Percentiles rank a stretch among this genome's conserved stretches.
Evolutionary conservation across 2,329 filamentous ascomycete species (phyloP).

Genomic region (Podosphaera fusca): DNA sequence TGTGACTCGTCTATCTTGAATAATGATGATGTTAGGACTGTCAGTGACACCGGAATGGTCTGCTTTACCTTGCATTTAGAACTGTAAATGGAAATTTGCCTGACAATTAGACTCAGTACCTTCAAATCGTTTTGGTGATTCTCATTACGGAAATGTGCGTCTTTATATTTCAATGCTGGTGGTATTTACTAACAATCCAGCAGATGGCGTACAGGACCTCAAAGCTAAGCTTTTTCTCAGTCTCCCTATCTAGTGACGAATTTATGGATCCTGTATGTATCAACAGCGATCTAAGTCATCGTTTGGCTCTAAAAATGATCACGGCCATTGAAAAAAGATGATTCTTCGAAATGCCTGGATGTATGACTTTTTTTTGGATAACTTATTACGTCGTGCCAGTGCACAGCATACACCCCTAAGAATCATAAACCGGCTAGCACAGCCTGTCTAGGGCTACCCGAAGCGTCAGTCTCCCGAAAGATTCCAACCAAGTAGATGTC

Average conservation of each 20-base stretch:
- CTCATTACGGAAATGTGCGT: slow-evolving; percentile 73
- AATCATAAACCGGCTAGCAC: too few species aligned
- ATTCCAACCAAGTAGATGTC: too few species aligned
- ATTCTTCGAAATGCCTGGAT: slow-evolving; percentile 49
- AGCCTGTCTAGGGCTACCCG: too few species aligned
- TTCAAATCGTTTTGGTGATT: slow-evolving; percentile 63
- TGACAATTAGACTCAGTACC: slow-evolving; percentile 49
- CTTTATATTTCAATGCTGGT: neutral
- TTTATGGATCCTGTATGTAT: slow-evolving; percentile 66
- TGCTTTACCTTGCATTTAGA: slow-evolving; percentile 59
- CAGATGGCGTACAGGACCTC: slow-evolving; percentile 80
- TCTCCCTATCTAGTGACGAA: slow-evolving; percentile 62
- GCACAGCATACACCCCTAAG: too few species aligned
- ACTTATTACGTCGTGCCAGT: too few species aligned
- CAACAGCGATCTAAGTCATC: slow-evolving; percentile 47
- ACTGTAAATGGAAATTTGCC: slow-evolving; percentile 59
- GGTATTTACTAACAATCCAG: neutral
- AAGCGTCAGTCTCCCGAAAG: too few species aligned
- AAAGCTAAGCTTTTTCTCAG: slow-evolving; percentile 69
- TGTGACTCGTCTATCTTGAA: slow-evolving; percentile 12
- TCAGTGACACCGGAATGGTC: slow-evolving; percentile 20
- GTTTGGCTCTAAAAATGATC: slow-evolving; percentile 46
- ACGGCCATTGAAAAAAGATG: slow-evolving; percentile 42
- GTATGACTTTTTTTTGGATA: too few species aligned
- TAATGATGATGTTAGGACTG: slow-evolving; percentile 13